Percentiles rank a stretch among this genome's conserved stretches.
phyloP scores from a whole-genome alignment of 192 early-diverging fungal species.

The Allomyces macrogynus region DNA sequence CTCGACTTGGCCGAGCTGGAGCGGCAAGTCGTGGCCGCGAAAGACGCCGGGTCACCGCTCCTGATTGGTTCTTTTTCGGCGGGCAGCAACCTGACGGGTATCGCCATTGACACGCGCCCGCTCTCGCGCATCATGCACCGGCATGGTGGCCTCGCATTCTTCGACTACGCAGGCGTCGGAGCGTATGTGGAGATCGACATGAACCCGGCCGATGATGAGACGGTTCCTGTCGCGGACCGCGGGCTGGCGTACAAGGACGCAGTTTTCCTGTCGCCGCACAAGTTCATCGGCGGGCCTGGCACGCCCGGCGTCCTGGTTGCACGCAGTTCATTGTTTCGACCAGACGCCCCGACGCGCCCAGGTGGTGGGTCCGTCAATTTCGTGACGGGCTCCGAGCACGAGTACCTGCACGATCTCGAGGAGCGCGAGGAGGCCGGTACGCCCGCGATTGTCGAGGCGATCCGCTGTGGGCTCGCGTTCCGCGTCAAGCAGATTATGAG shows the following conservation, averaged over 20 bases:
- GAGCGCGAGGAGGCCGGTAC: conserved; percentile 23
- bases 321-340: conserved; percentile 10
- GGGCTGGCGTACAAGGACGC: conserved; percentile 14
- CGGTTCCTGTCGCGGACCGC: neutral
- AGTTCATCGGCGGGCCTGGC: conserved; percentile 21
- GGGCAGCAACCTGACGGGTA: conserved; percentile 21
- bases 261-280: conserved; percentile 19
- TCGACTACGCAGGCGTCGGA: conserved; percentile 12
- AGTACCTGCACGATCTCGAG: conserved; percentile 8
- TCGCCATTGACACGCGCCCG: conserved; percentile 4
- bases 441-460: conserved; percentile 18
- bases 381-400: conserved; percentile 10
- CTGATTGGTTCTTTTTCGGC: conserved; percentile 19
- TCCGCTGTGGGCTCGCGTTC: conserved; percentile 19
- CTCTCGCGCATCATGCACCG: conserved; percentile 5
- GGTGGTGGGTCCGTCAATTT: conserved; percentile 21
- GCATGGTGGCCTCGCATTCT: conserved; percentile 5
- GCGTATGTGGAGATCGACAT: conserved; percentile 1
- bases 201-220: conserved; percentile 3
- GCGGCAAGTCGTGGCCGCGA: neutral
- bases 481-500: conserved; percentile 12
- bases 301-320: conserved; percentile 17
- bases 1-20: conserved; percentile 11
- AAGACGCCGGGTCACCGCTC: conserved; percentile 2
- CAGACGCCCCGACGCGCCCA: conserved; percentile 9